Base-by-base conservation (phyloP, 345 rosid genomes). In the Luvunga scandens region DNA sequence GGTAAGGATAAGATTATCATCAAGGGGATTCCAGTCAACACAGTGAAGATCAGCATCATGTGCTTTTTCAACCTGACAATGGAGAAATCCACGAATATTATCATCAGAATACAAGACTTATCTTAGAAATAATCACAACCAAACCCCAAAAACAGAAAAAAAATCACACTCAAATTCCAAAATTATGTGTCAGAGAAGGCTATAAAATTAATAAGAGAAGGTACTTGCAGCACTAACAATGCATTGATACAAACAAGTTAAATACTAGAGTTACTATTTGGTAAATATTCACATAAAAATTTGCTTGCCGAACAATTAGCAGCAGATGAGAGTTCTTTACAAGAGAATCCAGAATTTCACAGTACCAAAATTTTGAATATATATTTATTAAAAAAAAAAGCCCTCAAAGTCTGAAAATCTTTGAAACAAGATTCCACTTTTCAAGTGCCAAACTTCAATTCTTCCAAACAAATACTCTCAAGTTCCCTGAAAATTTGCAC, bases 1-100 rank as follows among this genome's bases (percentile, higher is more conserved):
- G 1, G 99, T 94, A 61, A 96, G 79, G 78, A 96, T 91, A 81
- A 94, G 89, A 83, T 93, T 94, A 80, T 89, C 88, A 73, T 92
- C 97, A 82, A 91, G 94, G 60, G 95, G 94, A 82, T 91, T 96
- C 99, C 99, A 93, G 78, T 96, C 99, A 74, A 96, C 97, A 87
- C 97, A 94, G 83, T 96, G 99, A 77, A 96, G 95, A 85, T 96
- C 99, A 74, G 95, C 97, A 85, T 92, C 81, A 76, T 96, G 98
- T 0, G 99, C 98, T 75, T 93, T 96, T 71, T 93, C 98, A 76
- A 96, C 98, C 98, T 96, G 89, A 39, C 64, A 79, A 56, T 66
- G 67, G 67, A 74, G 70, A 79, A 57, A 66, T 27, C 33, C 30
- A 28, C 67, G 30, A 42, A 67, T 19, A 22, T 62, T 61, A 30